Base-by-base conservation (phyloP, 192 early-diverging fungal genomes). In the Backusella luteola region DNA sequence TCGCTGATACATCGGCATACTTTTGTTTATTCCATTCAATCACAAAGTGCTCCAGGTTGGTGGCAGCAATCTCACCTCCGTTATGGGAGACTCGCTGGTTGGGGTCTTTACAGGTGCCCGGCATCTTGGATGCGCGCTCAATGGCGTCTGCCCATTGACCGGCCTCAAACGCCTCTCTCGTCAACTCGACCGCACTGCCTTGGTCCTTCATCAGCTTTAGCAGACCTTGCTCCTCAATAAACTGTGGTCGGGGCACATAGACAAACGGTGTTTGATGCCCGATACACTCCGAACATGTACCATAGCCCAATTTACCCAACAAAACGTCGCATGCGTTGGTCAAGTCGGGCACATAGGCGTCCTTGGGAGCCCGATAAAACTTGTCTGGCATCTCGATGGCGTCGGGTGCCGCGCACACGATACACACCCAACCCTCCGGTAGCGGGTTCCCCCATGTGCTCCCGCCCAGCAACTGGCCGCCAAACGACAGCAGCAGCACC, bases 291-390 rank as follows among this genome's bases (percentile, higher is more conserved):
- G 85, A 86, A 52, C 90, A 91, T 0, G 90, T 89, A 34, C 90
- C 90, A 76, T 89, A 91, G 19, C 90, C 90, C 59, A 91, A 67
- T 80, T 91, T 91, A 1, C 90, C 90, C 42, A 91, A 83, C 34
- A 91, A 81, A 44, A 87, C 88, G 69, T 90, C 89, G 0, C 84
- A 85, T 15, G 88, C 88, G 69, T 86, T 83, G 15, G 87, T 89
- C 8, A 91, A 66, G 72, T 91, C 90, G 17, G 90, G 90, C 1
- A 91, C 85, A 69, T 90, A 91, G 1, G 86, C 88, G 68, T 88
- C 86, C 41, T 81, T 81, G 5, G 87, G 79, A 49, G 86, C 86
- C 3, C 83, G 42, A 73, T 88, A 89, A 44, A 89, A 89, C 9
- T 81, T 70, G 12, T 71, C 70, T 14, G 85, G 88, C 34, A 88